Base-by-base conservation (phyloP, 192 early-diverging fungal genomes). In the Backusella liffmaniae region DNA sequence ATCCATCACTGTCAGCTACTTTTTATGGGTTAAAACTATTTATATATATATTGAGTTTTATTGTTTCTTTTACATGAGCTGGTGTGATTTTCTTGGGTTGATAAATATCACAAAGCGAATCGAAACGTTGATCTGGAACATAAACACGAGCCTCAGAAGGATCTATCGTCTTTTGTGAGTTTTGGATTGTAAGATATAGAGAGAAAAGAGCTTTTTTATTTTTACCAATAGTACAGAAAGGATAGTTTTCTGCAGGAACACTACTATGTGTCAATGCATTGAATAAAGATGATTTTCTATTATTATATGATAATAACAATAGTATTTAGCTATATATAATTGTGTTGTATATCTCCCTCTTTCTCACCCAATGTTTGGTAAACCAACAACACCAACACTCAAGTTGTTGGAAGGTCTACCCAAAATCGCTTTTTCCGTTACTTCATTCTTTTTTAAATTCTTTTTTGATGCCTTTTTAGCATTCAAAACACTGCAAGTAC, bases 391-490 rank as follows among this genome's bases (percentile, higher is more conserved):
- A 70, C 92, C 90, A 46, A 88, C 88, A 82, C 91, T 91, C 23
- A 94, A 82, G 77, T 94, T 92, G 81, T 94, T 94, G 68, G 90
- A 89, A 9, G 92, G 92, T 71, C 93, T 84, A 6, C 93, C 93
- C 42, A 71, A 9, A 7, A 71, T 41, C 5, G 29, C 69, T 8
- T 46, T 71, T 23, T 71, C 69, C 12, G 69, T 5, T 15, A 44
- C 69, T 18, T 71, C 69, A 12, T 34, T 34, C 10, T 49, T 71
- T 15, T 30, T 46, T 4, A 23, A 18, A 8, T 34, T 71, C 41
- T 71, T 71, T 46, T 71, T 71, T 30, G 69, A 29, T 46, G 21
- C 21, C 23, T 59, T 59, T 59, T 59, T 59, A 29, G 56, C 56
- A 59, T 59, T 59, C 23, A 59, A 59, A 3, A 59, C 56, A 59